Evolutionary conservation across 1,139 yeast species (phyloP), one percentile per base, ranked within the genome.

Genomic region (Torulaspora globosa): DNA sequence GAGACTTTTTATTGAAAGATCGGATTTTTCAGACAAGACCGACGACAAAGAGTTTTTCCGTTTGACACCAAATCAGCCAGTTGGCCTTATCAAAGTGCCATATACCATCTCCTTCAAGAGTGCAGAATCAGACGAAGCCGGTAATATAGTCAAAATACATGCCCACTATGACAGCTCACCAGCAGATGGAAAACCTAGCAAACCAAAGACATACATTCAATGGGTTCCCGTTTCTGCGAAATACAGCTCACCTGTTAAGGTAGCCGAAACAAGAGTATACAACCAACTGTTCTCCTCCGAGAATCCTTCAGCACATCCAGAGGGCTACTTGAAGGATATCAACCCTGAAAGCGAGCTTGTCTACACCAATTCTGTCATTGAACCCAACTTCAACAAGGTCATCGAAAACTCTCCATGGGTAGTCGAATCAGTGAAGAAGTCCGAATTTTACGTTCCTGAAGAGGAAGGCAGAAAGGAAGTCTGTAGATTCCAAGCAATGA

Each of bases 401-500:
- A 71, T 79, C 57, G 66, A 70, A 45, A 80, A 77, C 53, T 82
- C 92, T 18, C 97, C 97, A 43, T 79, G 92, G 81, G 82, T 82
- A 59, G 73, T 81, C 54, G 80, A 80, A 35, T 78, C 82, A 12
- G 77, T 79, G 48, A 83, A 84, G 51, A 55, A 61, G 30, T 63
- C 65, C 19, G 82, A 82, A 53, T 84, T 84, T 63, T 79, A 81
- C 62, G 84, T 84, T 55, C 73, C 73, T 56, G 95, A 86, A 65
- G 69, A 67, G 45, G 77, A 76, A 23, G 70, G 72, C 39, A 72
- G 78, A 39, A 82, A 85, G 29, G 95, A 92, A 66, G 80, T 95
- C n/a, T 86, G 87, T 30, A 79, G 98, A 66, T 94, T 94, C 87
- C 99, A 94, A 72, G 98, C 96, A 26, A 78, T 94, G 68, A 83